Percentiles rank a stretch among this genome's conserved stretches.
phyloP scores from a whole-genome alignment of 2,329 filamentous ascomycete species.

The Peltaster fructicola region DNA sequence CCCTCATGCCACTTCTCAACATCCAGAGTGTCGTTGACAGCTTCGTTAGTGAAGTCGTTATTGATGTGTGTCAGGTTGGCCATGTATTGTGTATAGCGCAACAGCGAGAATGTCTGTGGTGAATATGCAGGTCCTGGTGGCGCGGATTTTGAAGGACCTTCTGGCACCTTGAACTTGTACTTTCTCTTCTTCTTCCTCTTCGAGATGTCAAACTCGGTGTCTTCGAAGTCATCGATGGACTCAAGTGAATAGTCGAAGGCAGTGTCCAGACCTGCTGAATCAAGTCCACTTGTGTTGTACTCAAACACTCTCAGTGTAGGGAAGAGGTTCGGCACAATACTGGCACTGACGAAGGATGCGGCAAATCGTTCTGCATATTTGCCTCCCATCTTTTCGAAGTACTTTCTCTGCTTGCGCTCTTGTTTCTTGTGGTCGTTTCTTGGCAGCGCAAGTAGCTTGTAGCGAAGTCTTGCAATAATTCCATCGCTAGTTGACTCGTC shows the following conservation, averaged over 20 bases:
- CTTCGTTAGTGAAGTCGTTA: conserved; percentile 37
- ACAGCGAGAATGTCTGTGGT: conserved; percentile 60
- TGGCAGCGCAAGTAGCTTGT: no score
- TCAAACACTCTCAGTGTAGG: conserved; percentile 67
- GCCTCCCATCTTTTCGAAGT: conserved; percentile 54
- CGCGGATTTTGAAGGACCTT: conserved; percentile 51
- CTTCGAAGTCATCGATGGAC: conserved; percentile 9
- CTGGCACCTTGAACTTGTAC: conserved; percentile 38
- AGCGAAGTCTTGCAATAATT: no score
- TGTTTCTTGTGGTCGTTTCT: conserved; percentile 26
- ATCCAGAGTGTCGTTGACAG: conserved; percentile 16
- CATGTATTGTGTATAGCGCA: conserved; percentile 77
- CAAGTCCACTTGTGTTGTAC: conserved; percentile 75
- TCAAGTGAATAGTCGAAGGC: conserved; percentile 15
- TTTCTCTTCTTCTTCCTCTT: conserved; percentile 34
- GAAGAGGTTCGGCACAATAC: conserved; percentile 82
- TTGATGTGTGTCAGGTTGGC: conserved; percentile 88
- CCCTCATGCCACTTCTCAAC: conserved; percentile 41
- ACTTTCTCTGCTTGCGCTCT: conserved; percentile 38
- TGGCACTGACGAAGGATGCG: conserved; percentile 63
- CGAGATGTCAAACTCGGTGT: conserved; percentile 24
- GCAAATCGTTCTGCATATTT: conserved; percentile 73
- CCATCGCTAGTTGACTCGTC: no score
- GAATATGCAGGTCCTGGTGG: conserved; percentile 82
- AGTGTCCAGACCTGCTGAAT: conserved; percentile 27